Evolutionary conservation across 305 asterid species (phyloP), one percentile per base, ranked within the genome.

Genomic region (Rubia tinctorum): DNA sequence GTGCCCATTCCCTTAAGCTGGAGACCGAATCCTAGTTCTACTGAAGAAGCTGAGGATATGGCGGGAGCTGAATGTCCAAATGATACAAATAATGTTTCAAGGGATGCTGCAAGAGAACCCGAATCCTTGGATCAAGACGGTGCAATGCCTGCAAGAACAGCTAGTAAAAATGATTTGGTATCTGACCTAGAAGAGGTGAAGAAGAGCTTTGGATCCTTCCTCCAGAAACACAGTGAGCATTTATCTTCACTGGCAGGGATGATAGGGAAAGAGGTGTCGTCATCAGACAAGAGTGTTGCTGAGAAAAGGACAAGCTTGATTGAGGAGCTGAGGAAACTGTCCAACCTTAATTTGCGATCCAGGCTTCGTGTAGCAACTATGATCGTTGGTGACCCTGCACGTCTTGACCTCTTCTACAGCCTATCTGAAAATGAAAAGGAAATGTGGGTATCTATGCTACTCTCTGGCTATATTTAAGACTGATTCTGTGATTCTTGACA

Each of bases 341-440:
- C 75, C 53, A 59, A 61, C 67, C 75, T 71, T 5, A 40, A 71
- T 44, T 40, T 71, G 67, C 69, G 39, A 12, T 8, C 75, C 15
- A 53, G 68, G 55, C 75, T 71, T 40, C 68, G 75, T 18, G 75
- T 64, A 71, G 75, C 75, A 59, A 56, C 68, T 59, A 1, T 71
- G 23, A 59, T 55, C 4, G 55, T 72, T 60, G 56, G 66, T 44
- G 55, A 58, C 64, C 25, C 68, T 43, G 75, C 68, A 18, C 63
- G 30, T 25, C 69, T 44, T n/a, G 75, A 72, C 58, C 53, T 60
- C 68, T 72, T 73, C 66, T 73, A 64, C 77, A 73, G 71, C 23
- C 71, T 73, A n/a, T 34, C 77, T 12, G 15, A 49, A 39, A 53
- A 73, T 49, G 77, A 73, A 63, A 62, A 66, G 40, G 66, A 56